A percentile compares a stretch with the other conserved stretches of the same genome.
Conservation (phyloP, 441 rosid species). For the Biscutella laevigata region DNA sequence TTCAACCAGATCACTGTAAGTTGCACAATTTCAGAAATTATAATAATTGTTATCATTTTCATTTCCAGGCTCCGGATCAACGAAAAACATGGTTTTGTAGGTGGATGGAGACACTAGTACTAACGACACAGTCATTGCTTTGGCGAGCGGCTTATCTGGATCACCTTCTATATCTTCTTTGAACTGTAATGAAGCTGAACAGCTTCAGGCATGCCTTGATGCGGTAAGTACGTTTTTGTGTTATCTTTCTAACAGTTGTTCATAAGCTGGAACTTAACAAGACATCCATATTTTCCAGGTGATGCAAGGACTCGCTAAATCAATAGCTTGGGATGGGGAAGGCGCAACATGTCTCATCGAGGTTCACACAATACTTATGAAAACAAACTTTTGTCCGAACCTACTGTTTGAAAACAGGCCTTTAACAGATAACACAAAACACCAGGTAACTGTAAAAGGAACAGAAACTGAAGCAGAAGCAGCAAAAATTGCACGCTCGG, state of each 20-base stretch:
- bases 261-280: background rate
- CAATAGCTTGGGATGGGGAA: slow-evolving; percentile 99
- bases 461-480: slow-evolving; percentile 54
- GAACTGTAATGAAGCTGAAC: slow-evolving; percentile 49
- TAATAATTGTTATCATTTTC: background rate
- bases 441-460: slow-evolving; percentile 54
- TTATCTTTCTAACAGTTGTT: too few species aligned
- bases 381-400: background rate
- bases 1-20: slow-evolving; percentile 96
- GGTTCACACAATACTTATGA: slow-evolving; percentile 43
- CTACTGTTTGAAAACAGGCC: background rate
- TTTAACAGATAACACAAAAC: slow-evolving; percentile 5
- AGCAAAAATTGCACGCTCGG: slow-evolving; percentile 82
- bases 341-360: slow-evolving; percentile 96
- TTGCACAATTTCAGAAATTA: slow-evolving; percentile 3
- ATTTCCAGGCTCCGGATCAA: background rate
- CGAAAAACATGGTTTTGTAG: slow-evolving; percentile 27
- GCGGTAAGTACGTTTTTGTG: slow-evolving; percentile 39
- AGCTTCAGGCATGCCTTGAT: slow-evolving; percentile 92
- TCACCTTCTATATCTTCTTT: slow-evolving; percentile 58
- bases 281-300: slow-evolving; percentile 39
- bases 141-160: slow-evolving; percentile 88
- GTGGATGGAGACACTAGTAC: slow-evolving; percentile 98
- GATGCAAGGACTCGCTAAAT: slow-evolving; percentile 97
- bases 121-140: slow-evolving; percentile 84